These are phyloP conservation scores for Pulveroboletus sp. DNA, from an alignment of 768 basidiomycete species.

Conservation along the genomic window DNA sequence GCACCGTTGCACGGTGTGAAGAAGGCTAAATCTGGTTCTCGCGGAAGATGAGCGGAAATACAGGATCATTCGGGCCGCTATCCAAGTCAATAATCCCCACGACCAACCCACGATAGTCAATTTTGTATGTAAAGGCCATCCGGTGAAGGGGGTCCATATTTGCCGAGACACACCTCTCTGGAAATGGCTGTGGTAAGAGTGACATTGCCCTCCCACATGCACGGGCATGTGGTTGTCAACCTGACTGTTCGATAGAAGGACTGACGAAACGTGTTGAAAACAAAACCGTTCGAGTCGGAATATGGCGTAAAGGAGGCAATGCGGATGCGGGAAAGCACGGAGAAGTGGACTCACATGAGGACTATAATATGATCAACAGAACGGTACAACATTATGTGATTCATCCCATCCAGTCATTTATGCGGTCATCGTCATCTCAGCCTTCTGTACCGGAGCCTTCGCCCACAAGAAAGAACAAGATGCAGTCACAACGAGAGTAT, in stretches of 20 bases:
- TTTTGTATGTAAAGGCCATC: neutral
- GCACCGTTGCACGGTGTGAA: too few relatives aligned
- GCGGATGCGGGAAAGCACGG: neutral
- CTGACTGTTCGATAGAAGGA: neutral
- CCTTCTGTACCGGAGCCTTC: constrained; percentile 1
- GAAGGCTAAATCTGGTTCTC: neutral
- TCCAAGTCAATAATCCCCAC: neutral
- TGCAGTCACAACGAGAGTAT: constrained; percentile 28
- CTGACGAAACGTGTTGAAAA: neutral
- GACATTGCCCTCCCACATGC: neutral
- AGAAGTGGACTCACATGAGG: constrained; percentile 1
- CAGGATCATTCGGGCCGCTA: neutral
- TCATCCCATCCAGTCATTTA: constrained; percentile 10
- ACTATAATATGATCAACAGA: constrained; percentile 15
- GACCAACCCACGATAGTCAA: neutral
- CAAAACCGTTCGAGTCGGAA: neutral
- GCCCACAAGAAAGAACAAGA: constrained; percentile 19
- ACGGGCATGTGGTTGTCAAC: neutral
- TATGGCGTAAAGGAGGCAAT: constrained; percentile 1
- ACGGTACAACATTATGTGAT: constrained; percentile 1
- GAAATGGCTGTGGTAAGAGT: neutral
- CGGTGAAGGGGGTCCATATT: neutral
- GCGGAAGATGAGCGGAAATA: neutral
- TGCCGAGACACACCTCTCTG: neutral
- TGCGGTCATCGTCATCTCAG: constrained; percentile 16